Conservation (phyloP, 768 basidiomycete genomes). For the Serpula lacrymans region DNA sequence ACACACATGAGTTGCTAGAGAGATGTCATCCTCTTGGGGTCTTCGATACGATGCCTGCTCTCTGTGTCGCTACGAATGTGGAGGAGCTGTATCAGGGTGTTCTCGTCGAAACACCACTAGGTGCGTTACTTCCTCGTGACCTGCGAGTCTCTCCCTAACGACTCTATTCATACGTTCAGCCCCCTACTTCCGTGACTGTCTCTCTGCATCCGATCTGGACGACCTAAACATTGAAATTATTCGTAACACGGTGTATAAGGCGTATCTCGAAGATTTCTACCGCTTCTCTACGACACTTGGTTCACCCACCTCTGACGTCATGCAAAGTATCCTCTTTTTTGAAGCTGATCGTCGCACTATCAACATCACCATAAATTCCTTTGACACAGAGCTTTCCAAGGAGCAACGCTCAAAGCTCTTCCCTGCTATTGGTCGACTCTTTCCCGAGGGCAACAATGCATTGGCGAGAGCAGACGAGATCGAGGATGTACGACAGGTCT, state of each 20-base stretch:
- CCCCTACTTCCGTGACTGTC: slow-evolving; percentile 94
- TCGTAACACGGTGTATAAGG: slow-evolving; percentile 97
- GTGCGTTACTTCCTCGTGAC: slow-evolving; percentile 44
- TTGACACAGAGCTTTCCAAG: slow-evolving; percentile 91
- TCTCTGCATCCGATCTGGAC: slow-evolving; percentile 93
- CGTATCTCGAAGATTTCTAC: slow-evolving; percentile 98
- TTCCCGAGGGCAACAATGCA: slow-evolving; percentile 92
- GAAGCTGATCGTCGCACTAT: slow-evolving; percentile 96
- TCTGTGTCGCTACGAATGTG: slow-evolving; percentile 98
- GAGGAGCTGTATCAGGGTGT: slow-evolving; percentile 98
- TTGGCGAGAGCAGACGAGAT: slow-evolving; percentile 94
- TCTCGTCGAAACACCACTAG: slow-evolving; percentile 94
- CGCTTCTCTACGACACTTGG: slow-evolving; percentile 76
- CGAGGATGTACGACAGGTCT: slow-evolving; percentile 84
- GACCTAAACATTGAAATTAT: slow-evolving; percentile 99
- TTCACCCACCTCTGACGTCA: slow-evolving; percentile 84
- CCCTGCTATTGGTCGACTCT: slow-evolving; percentile 90
- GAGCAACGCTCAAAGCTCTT: slow-evolving; percentile 93
- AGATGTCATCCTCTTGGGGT: slow-evolving; percentile 96
- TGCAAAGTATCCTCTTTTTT: slow-evolving; percentile 89
- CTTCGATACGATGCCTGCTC: slow-evolving; percentile 97
- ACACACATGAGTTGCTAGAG: slow-evolving; percentile 94
- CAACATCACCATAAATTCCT: slow-evolving; percentile 99
- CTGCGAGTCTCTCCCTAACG: slow-evolving; percentile 4
- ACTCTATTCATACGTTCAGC: slow-evolving; percentile 38